Conservation (phyloP, 139 green algal species). For the Raphidocelis subcapitata region DNA sequence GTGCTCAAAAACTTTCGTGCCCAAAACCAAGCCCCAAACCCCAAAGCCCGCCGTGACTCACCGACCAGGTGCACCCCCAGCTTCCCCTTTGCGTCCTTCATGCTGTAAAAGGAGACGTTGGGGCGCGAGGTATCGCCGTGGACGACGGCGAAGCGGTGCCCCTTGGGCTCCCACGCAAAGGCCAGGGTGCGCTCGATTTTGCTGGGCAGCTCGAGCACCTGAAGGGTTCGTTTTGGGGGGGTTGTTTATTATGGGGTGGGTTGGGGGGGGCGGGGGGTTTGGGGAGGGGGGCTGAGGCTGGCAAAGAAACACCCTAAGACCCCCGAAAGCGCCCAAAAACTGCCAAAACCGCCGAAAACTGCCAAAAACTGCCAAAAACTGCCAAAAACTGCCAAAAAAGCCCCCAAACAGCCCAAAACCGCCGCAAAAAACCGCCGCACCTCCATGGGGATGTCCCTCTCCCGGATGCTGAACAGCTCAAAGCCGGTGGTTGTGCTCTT, state of each 20-base stretch:
- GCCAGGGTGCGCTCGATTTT: conserved; percentile 76
- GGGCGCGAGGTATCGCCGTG: conserved; percentile 81
- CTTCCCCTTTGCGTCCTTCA: conserved; percentile 80
- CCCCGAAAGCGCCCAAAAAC: too few species aligned
- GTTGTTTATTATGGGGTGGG: too few species aligned
- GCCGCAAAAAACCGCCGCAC: conserved; percentile 32
- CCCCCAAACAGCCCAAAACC: too few species aligned
- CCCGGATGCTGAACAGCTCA: conserved; percentile 90
- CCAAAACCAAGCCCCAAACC: too few species aligned
- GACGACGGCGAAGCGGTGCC: conserved; percentile 88
- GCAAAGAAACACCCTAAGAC: too few species aligned
- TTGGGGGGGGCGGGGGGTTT: too few species aligned
- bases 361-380: too few species aligned
- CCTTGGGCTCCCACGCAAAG: conserved; percentile 96
- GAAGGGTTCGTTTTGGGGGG: conserved; percentile 83
- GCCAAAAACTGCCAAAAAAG: too few species aligned
- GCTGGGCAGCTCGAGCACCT: conserved; percentile 75
- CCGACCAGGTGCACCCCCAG: conserved; percentile 41
- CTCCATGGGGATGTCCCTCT: conserved; percentile 87
- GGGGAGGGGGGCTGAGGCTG: too few species aligned
- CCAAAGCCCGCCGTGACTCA: too few species aligned
- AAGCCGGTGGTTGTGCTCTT: conserved; percentile 95
- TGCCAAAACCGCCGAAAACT: too few species aligned
- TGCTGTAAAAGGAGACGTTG: conserved; percentile 91
- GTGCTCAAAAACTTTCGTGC: too few species aligned